A percentile compares a stretch with the other conserved stretches of the same genome.
Conservation (phyloP, 495 filamentous ascomycete species). For the Tetracladium marchalianum region DNA sequence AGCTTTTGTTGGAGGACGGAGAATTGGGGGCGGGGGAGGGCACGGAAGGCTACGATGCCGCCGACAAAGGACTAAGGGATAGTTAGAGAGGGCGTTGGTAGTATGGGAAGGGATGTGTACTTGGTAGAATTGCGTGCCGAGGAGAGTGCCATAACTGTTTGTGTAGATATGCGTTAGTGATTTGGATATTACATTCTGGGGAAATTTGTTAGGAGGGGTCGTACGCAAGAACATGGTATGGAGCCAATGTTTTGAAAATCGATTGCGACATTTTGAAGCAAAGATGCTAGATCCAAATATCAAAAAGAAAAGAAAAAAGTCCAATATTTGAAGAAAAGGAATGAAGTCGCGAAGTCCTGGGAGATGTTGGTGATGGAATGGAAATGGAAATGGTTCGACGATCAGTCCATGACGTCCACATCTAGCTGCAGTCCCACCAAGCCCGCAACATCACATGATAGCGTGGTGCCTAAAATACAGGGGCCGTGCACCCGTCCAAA, state of each 20-base stretch:
- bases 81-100: not conserved
- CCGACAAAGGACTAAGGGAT: slow-evolving; percentile 60
- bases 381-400: not conserved
- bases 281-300: too few species aligned
- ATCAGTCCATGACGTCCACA: too few species aligned
- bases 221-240: slow-evolving; percentile 72
- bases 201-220: slow-evolving; percentile 7
- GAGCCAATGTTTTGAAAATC: slow-evolving; percentile 47
- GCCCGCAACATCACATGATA: not conserved
- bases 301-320: too few species aligned
- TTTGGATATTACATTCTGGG: too few species aligned
- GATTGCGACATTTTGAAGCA: slow-evolving; percentile 31
- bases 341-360: not conserved
- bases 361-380: too few species aligned
- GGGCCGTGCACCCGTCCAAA: too few species aligned
- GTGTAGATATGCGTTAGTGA: too few species aligned
- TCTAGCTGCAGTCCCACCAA: not conserved
- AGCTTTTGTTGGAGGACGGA: slow-evolving; percentile 62
- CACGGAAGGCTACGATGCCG: slow-evolving; percentile 62
- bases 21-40: slow-evolving; percentile 73
- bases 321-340: not conserved
- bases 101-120: slow-evolving; percentile 26
- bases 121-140: slow-evolving; percentile 74
- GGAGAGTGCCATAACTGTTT: slow-evolving; percentile 68
- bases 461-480: not conserved